These are phyloP conservation scores for Pleomassaria siparia DNA, from an alignment of 2,329 filamentous ascomycete genomes.

Conservation along the genomic window DNA sequence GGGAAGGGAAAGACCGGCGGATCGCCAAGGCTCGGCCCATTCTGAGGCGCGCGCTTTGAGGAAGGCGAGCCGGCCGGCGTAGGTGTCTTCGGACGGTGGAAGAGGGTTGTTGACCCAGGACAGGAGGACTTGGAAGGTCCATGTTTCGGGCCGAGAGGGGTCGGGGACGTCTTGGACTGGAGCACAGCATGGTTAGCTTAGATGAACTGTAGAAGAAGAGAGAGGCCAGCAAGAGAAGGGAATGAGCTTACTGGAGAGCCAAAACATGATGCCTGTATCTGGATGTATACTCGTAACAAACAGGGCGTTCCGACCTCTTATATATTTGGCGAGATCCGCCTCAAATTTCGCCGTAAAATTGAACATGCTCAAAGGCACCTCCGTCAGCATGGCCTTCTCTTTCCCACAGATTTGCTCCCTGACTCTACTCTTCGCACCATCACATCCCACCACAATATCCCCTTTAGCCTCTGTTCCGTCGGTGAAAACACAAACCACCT, in stretches of 20 bases:
- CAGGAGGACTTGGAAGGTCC: conserved; percentile 34
- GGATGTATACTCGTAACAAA: conserved; percentile 22
- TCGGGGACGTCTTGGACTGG: conserved; percentile 36
- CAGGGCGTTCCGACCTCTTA: conserved; percentile 19
- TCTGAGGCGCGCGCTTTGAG: conserved; percentile 24
- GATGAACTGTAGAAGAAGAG: not conserved
- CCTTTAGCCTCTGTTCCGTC: conserved; percentile 20
- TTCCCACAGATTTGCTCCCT: conserved; percentile 19
- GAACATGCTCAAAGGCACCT: conserved; percentile 22
- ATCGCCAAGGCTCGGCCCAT: conserved; percentile 35
- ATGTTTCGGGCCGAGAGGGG: conserved; percentile 28
- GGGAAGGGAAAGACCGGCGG: conserved; percentile 24
- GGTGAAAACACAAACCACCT: conserved; percentile 20
- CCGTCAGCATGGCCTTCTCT: conserved; percentile 18
- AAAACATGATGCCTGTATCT: conserved; percentile 26
- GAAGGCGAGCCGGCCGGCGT: conserved; percentile 18
- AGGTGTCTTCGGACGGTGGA: conserved; percentile 13
- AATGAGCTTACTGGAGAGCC: conserved; percentile 21
- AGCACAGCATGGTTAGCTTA: not conserved
- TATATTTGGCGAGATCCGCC: conserved; percentile 14
- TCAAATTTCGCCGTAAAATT: conserved; percentile 22
- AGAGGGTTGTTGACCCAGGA: conserved; percentile 22
- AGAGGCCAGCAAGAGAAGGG: not conserved
- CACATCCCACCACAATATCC: conserved; percentile 22
- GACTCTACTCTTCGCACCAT: conserved; percentile 20